A percentile compares a stretch with the other conserved stretches of the same genome.
phyloP scores from a whole-genome alignment of 768 basidiomycete genomes.

The Xerocomus brunneocitrinus region DNA sequence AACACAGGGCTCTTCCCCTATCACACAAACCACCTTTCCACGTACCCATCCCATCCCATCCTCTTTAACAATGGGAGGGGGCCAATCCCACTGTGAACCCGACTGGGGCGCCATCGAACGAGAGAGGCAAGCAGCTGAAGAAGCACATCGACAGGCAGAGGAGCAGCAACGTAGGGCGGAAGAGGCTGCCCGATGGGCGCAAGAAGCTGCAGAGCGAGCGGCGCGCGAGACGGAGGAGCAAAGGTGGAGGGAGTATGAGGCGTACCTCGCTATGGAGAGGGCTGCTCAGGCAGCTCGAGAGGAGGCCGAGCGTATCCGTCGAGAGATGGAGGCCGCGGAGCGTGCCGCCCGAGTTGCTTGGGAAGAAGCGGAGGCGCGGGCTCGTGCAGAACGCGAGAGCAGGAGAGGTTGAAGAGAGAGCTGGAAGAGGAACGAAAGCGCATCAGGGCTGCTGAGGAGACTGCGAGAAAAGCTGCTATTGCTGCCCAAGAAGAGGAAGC shows the following conservation, averaged over 20 bases:
- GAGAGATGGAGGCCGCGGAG: slow-evolving; percentile 18
- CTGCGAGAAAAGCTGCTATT: slow-evolving; percentile 19
- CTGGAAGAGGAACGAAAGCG: slow-evolving; percentile 22
- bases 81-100: slow-evolving; percentile 23
- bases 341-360: slow-evolving; percentile 21
- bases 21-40: background rate
- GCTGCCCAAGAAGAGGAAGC: slow-evolving; percentile 24
- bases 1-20: background rate
- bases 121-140: slow-evolving; percentile 15
- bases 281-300: slow-evolving; percentile 21
- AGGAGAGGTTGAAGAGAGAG: slow-evolving; percentile 13
- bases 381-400: slow-evolving; percentile 21
- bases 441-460: slow-evolving; percentile 18
- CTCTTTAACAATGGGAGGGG: slow-evolving; percentile 20
- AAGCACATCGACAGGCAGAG: slow-evolving; percentile 20
- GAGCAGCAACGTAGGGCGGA: slow-evolving; percentile 15
- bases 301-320: slow-evolving; percentile 23
- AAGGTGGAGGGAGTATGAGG: slow-evolving; percentile 13
- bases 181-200: slow-evolving; percentile 17
- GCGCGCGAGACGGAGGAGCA: slow-evolving; percentile 20
- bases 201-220: slow-evolving; percentile 22
- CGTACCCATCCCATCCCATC: background rate
- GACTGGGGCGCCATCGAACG: slow-evolving; percentile 23
- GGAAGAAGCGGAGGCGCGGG: slow-evolving; percentile 23
- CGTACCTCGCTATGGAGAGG: slow-evolving; percentile 17